Evolutionary conservation across 306 rosid genomes (phyloP).

Genomic region (Trifolium repens): DNA sequence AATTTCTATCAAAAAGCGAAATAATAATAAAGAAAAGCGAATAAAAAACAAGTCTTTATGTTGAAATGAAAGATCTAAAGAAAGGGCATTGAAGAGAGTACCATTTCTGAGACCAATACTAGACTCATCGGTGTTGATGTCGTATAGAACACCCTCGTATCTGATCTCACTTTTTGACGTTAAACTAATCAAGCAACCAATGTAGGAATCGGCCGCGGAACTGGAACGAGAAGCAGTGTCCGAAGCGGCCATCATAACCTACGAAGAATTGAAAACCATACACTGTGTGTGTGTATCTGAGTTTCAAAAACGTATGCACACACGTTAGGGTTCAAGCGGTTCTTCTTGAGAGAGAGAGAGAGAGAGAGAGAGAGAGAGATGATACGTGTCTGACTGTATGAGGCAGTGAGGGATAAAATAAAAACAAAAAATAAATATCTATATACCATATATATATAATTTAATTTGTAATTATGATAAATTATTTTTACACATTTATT

Average conservation of each 20-base stretch:
- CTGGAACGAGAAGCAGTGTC: conserved; percentile 60
- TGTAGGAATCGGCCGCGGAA: conserved; percentile 79
- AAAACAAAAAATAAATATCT: too few relatives aligned
- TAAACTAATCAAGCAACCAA: conserved; percentile 77
- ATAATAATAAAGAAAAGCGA: neutral
- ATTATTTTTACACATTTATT: too few relatives aligned
- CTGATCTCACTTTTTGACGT: conserved; percentile 85
- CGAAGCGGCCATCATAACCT: conserved; percentile 50
- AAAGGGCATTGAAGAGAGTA: conserved; percentile 10
- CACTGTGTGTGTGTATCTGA: neutral
- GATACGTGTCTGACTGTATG: too few relatives aligned
- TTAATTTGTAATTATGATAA: too few relatives aligned
- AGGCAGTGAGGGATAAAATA: too few relatives aligned
- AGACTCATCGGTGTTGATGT: conserved; percentile 76
- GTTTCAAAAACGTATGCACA: neutral
- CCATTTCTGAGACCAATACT: conserved; percentile 78
- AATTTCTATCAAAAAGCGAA: neutral
- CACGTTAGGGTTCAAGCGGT: conserved; percentile 41
- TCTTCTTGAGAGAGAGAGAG: conserved; percentile 4
- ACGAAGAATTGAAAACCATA: conserved; percentile 27
- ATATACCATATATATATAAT: too few relatives aligned
- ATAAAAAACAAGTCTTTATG: neutral
- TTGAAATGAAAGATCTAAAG: conserved; percentile 13
- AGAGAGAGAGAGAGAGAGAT: neutral
- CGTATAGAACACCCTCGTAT: conserved; percentile 72